Percentiles rank a stretch among this genome's conserved stretches.
These are phyloP conservation scores for Tricholoma terreum DNA, from an alignment of 768 basidiomycete species.

Conservation along the genomic window DNA sequence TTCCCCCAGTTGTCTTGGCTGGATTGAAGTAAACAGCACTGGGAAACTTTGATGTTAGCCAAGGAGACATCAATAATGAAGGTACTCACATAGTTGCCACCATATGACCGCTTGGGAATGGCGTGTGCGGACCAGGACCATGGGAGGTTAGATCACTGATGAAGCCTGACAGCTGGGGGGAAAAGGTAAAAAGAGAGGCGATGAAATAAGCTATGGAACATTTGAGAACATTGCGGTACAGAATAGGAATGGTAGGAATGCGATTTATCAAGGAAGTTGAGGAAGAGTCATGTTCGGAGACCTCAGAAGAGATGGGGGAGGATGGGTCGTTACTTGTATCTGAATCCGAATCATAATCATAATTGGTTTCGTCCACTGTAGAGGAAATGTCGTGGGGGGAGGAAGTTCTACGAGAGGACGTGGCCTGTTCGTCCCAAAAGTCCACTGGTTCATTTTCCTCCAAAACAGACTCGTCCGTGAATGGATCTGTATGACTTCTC, in stretches of 20 bases:
- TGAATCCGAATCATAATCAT: constrained; percentile 21
- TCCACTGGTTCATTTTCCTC: not conserved
- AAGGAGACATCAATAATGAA: not conserved
- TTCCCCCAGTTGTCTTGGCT: constrained; percentile 87
- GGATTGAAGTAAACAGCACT: constrained; percentile 90
- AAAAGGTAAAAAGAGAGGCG: constrained; percentile 91
- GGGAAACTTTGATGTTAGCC: constrained; percentile 1
- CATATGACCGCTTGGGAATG: constrained; percentile 84
- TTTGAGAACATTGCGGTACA: constrained; percentile 79
- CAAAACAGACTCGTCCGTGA: constrained; percentile 6
- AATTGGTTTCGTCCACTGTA: not conserved
- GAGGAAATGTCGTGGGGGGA: not conserved
- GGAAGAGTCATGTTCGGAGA: constrained; percentile 14
- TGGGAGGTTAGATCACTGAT: constrained; percentile 59
- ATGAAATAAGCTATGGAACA: constrained; percentile 90
- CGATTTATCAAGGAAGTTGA: not conserved
- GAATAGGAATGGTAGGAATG: constrained; percentile 40
- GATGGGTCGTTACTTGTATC: constrained; percentile 10
- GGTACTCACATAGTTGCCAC: constrained; percentile 84
- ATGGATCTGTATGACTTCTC: constrained; percentile 11
- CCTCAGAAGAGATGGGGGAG: constrained; percentile 2
- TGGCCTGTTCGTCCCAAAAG: not conserved
- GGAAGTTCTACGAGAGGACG: not conserved
- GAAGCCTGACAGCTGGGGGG: constrained; percentile 65
- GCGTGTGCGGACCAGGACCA: constrained; percentile 46